A percentile compares a stretch with the other conserved stretches of the same genome.
Evolutionary conservation across 257 asterid species (phyloP).

Genomic region (Ajuga chamaepitys): DNA sequence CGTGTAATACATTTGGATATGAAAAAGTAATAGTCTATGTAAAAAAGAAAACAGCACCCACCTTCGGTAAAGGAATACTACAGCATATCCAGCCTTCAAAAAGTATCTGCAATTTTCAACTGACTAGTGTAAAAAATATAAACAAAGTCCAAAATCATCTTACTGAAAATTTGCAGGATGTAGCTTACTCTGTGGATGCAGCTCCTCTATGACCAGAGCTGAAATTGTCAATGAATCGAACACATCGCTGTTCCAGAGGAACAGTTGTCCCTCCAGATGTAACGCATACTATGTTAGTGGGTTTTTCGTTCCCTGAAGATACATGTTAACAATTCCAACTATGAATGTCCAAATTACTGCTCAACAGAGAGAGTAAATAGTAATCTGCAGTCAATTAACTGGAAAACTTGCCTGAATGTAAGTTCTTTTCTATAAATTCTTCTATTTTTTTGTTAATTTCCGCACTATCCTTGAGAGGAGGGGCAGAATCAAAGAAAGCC

Average conservation of each 20-base stretch:
- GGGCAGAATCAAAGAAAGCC: constrained; percentile 80
- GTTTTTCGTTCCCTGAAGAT: constrained; percentile 34
- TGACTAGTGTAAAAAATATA: constrained; percentile 2
- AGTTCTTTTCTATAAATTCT: constrained; percentile 37
- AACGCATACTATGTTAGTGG: constrained; percentile 66
- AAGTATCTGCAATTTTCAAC: constrained; percentile 55
- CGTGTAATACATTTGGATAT: neutral
- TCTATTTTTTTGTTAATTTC: constrained; percentile 41
- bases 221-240: constrained; percentile 91
- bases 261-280: constrained; percentile 98
- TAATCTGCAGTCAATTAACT: neutral
- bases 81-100: constrained; percentile 84
- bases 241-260: constrained; percentile 89
- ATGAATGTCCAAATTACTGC: neutral
- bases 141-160: neutral
- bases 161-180: neutral
- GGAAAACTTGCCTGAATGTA: constrained; percentile 36
- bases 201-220: constrained; percentile 98
- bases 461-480: constrained; percentile 60
- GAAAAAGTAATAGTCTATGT: neutral
- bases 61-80: constrained; percentile 85
- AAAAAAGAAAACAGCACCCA: constrained; percentile 21
- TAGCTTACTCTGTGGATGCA: constrained; percentile 82
- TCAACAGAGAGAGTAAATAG: neutral
- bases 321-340: constrained; percentile 1